Conservation (phyloP, 148 eudicot genomes). For the Fagopyrum homotropicum region DNA sequence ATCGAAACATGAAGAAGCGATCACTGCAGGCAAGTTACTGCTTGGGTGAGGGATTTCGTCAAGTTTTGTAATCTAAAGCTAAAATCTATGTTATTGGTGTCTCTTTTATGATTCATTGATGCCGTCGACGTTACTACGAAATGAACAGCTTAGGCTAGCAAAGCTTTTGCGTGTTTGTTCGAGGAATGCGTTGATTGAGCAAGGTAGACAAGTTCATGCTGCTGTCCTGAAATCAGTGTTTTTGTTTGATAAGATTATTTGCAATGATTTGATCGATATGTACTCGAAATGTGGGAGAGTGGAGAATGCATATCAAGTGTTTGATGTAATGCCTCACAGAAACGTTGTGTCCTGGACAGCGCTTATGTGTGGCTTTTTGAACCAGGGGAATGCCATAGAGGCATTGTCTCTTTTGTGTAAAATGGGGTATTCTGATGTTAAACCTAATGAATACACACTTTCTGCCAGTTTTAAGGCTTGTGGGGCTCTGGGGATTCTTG, state of each 20-base stretch:
- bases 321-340: slow-evolving; percentile 48
- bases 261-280: slow-evolving; percentile 43
- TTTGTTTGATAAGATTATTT: slow-evolving; percentile 27
- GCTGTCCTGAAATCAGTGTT: slow-evolving; percentile 30
- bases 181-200: slow-evolving; percentile 21
- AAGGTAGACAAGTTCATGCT: slow-evolving; percentile 35
- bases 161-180: slow-evolving; percentile 36
- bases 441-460: slow-evolving; percentile 66
- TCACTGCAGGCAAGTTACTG: too few species aligned
- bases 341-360: slow-evolving; percentile 58
- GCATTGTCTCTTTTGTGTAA: slow-evolving; percentile 33
- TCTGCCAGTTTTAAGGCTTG: slow-evolving; percentile 65
- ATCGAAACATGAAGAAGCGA: too few species aligned
- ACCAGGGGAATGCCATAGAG: slow-evolving; percentile 33
- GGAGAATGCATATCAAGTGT: slow-evolving; percentile 37
- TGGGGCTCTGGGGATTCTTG: slow-evolving; percentile 33
- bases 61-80: neutral
- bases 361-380: slow-evolving; percentile 44
- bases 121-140: slow-evolving; percentile 24
- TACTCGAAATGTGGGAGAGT: slow-evolving; percentile 34
- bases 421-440: slow-evolving; percentile 47
- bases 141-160: slow-evolving; percentile 29
- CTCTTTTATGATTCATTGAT: neutral
- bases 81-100: neutral
- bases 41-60: neutral